Evolutionary conservation across 2,329 filamentous ascomycete genomes (phyloP), one percentile per base, ranked within the genome.

Genomic region (Colletotrichum brevisporum): DNA sequence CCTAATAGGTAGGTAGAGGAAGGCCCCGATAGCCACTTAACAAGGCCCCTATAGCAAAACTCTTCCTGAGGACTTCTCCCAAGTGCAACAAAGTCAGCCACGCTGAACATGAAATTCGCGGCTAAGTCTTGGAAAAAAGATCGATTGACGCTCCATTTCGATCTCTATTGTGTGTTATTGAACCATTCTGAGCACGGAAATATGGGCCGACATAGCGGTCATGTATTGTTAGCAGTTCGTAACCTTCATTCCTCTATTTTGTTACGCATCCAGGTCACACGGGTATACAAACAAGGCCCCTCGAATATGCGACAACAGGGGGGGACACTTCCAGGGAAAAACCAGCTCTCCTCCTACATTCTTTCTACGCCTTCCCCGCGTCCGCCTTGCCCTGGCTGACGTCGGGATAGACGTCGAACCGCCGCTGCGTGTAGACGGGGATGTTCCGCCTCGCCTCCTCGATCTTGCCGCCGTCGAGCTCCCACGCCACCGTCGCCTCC

Each of bases 361-460:
- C 4, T n/a, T 43, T n/a, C 16, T 4, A 43, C n/a, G 41, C 10
- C 41, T 43, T 43, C 16, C 13, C 27, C 3, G 24, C 57, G 3
- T 60, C 47, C 1, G 52, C 57, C 76, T 60, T 60, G 5, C 45
- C 58, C 58, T 39, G 21, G 75, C 90, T 94, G 39, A 99, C 90
- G 84, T 99, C 95, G 0, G 94, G 92, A 80, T 99, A 99, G 21
- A 99, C 92, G 80, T 99, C 96, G 78, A 97, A 99, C 73, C 96
- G 86, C 75, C 96, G 88, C 86, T 99, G 96, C 18, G 86, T 88
- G 75, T 91, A 90, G 61, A 98, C 85, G 2, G 96, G 96, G 73
- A 99, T 97, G 6, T 91, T 91, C 79, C 88, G 94, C 78, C 95
- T 89, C 53, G 91, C 89, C 81, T 93, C 90, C 63, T 90, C 88